Evolutionary conservation across 139 green algal genomes (phyloP), one percentile per base, ranked within the genome.

Genomic region (Chlorella sp.): DNA sequence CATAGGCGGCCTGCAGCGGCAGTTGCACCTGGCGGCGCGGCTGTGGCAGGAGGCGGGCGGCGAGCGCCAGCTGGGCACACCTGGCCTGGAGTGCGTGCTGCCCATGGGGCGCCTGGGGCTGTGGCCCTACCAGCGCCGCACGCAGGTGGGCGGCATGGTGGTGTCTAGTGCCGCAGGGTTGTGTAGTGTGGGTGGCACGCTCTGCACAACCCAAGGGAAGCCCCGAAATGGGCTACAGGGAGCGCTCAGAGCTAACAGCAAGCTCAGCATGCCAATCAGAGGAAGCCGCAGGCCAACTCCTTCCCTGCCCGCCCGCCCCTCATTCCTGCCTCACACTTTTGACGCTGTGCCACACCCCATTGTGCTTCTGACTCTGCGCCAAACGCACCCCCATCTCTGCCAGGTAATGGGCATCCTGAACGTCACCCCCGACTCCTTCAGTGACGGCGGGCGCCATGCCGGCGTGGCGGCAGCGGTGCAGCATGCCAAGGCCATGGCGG

Each of bases 381-480:
- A 64, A 26, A 4, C 32, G 26, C 30, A 65, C 80, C 87, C 22
- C 74, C 58, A 26, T 32, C 46, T n/a, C 11, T 32, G 44, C 28
- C 62, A 81, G 44, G 88, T 99, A 19, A 99, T 98, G 95, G 96
- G 94, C 28, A 95, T 99, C n/a, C 90, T 99, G 0, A 99, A 99
- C 84, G 83, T 97, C n/a, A 99, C 97, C 0, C 97, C 97, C 30
- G 97, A 99, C 93, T 97, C 91, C 85, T 99, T 99, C 92, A 97
- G 92, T 72, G 97, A 98, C 85, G 97, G 95, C 19, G 95, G 94
- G 11, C 79, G 84, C 43, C 76, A 85, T 14, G 40, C 70, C 16
- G 43, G 72, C 64, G 79, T 92, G 48, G 78, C 73, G 28, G 80
- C 62, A 3, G 95, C 90, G 4, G 84, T 97, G 65, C 80, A n/a